Evolutionary conservation across 768 basidiomycete genomes (phyloP), one percentile per base, ranked within the genome.

Genomic region (Tephrocybe sp.): DNA sequence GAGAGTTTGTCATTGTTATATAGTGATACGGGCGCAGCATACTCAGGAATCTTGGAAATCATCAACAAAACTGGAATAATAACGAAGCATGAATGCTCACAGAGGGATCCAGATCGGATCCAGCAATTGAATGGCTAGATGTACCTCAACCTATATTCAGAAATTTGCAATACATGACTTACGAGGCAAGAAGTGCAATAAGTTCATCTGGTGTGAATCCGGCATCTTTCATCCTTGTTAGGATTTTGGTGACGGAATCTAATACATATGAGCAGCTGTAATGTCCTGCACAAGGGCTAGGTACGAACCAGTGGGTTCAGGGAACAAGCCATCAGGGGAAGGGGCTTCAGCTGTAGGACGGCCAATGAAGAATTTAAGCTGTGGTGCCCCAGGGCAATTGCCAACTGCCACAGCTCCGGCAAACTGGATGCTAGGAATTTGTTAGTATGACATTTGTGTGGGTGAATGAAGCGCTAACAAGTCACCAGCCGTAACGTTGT

Each of bases 331-430:
- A 22, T 62, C 37, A 38, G 69, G 70, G 2, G 69, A 59, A 1
- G 71, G 57, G 2, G 65, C 65, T 11, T 50, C 66, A 9, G 71
- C 63, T 10, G 43, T 40, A 2, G 71, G 64, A 16, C 72, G 63
- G 4, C 77, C 74, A 24, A 69, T 41, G 48, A 73, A 61, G 64
- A 74, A 73, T 13, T 61, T 47, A 18, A 78, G 61, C 16, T 66
- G 67, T 7, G 75, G 75, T n/a, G 72, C 71, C 55, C 75, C 75
- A 3, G 68, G 65, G 50, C 75, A 77, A 45, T 74, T 75, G 31
- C 61, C 57, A 12, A 71, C 60, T 42, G 69, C 71, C 29, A 74
- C 69, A 2, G 75, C 74, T 10, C 63, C 73, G n/a, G 76, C 76
- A 50, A 78, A 72, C 50, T 75, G 71, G 40, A 79, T 72, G 57